Conservation (phyloP, 2,329 filamentous ascomycete genomes). For the Fusarium nelsonii region DNA sequence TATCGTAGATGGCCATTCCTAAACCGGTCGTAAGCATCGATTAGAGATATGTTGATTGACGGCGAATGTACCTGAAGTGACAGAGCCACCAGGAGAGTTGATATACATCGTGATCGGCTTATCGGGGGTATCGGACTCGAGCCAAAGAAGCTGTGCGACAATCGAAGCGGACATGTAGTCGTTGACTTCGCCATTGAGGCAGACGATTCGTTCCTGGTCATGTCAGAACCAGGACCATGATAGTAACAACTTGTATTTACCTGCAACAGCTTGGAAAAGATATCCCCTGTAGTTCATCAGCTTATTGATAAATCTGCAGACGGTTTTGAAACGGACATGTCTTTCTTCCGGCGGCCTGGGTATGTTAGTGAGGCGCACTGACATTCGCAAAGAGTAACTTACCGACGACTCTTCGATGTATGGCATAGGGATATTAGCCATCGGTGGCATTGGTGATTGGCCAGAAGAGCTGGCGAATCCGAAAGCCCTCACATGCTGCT, state of each 20-base stretch:
- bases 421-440: constrained; percentile 66
- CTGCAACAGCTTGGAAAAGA: constrained; percentile 84
- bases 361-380: constrained; percentile 45
- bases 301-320: neutral
- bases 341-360: constrained; percentile 79
- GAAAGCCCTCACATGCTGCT: constrained; percentile 57
- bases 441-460: constrained; percentile 46
- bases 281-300: constrained; percentile 71
- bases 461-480: constrained; percentile 55
- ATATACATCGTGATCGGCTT: constrained; percentile 99
- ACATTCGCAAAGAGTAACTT: constrained; percentile 34
- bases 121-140: constrained; percentile 94
- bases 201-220: constrained; percentile 87
- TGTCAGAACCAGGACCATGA: constrained; percentile 28
- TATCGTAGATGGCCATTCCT: constrained; percentile 94
- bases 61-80: constrained; percentile 71
- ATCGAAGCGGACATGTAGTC: constrained; percentile 92
- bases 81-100: constrained; percentile 93
- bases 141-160: constrained; percentile 95
- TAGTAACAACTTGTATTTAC: constrained; percentile 55
- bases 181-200: constrained; percentile 91
- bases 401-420: constrained; percentile 65
- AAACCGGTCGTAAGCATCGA: constrained; percentile 12
- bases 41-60: neutral
- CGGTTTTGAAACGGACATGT: constrained; percentile 69